phyloP scores from a whole-genome alignment of 257 asterid species.

The Fraxinus excelsior region DNA sequence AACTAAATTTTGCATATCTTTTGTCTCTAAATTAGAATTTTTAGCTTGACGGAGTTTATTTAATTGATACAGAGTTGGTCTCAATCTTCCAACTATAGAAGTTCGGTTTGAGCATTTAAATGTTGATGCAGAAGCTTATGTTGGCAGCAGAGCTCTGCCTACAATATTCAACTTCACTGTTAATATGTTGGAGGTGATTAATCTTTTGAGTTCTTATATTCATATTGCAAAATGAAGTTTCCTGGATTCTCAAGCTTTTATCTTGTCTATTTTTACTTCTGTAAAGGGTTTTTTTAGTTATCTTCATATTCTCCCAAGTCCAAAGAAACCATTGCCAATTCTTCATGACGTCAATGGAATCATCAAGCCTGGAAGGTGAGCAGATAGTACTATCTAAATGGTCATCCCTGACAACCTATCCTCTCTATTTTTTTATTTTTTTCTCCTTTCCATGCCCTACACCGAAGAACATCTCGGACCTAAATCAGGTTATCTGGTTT shows the following conservation, averaged over 20 bases:
- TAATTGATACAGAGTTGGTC: slow-evolving; percentile 63
- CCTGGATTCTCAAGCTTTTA: slow-evolving; percentile 1
- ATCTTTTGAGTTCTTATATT: neutral
- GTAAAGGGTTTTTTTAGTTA: slow-evolving; percentile 62
- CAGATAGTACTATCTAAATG: neutral
- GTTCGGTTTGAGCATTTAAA: slow-evolving; percentile 75
- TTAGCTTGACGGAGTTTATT: slow-evolving; percentile 3
- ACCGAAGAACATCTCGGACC: neutral
- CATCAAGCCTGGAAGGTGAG: slow-evolving; percentile 85
- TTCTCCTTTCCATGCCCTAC: slow-evolving; percentile 3
- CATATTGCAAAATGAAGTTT: neutral
- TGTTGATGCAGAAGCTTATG: slow-evolving; percentile 81
- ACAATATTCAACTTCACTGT: slow-evolving; percentile 65
- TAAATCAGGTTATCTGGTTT: slow-evolving; percentile 3
- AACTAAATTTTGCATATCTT: neutral
- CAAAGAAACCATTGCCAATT: slow-evolving; percentile 71
- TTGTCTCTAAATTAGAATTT: neutral
- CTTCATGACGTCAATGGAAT: slow-evolving; percentile 77
- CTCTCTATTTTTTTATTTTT: neutral
- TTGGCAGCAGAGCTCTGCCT: slow-evolving; percentile 86
- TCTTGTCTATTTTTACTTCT: neutral
- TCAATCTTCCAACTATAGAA: slow-evolving; percentile 75
- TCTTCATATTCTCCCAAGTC: slow-evolving; percentile 60
- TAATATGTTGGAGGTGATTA: slow-evolving; percentile 76
- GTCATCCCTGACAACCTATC: neutral